Evolutionary conservation across 2,329 filamentous ascomycete species (phyloP), one percentile per base, ranked within the genome.

Genomic region (Talaromyces amestolkiae): DNA sequence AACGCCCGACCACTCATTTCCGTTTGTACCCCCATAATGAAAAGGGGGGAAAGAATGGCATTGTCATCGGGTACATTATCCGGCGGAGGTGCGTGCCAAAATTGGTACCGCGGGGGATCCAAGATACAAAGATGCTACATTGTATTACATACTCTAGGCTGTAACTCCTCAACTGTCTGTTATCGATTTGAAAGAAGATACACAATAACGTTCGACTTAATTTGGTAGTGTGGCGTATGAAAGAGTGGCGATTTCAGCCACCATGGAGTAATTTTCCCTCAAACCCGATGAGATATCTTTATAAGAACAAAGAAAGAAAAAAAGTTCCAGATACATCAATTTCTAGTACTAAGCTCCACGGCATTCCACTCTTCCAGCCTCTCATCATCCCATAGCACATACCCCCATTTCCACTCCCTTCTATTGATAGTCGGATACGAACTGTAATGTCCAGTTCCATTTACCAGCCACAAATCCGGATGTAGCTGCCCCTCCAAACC

Each of bases 341-440:
- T 7, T 10, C 24, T 19, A 54, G 31, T 3, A 37, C 51, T 56
- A 1, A 35, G 10, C 17, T 35, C 31, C 10, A 51, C 24, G 2
- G 56, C 19, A 5, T 65, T 61, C 66, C 66, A 70, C 39, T 63
- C 37, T 27, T 37, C 37, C 17, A 67, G 13, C 24, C 66, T 65
- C 35, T 64, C 61, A 27, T 68, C 53, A 35, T 70, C 66, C 68
- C 68, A 70, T 7, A 69, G 17, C 11, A 65, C 68, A 47, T 65
- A 69, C 15, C 45, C 67, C 68, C 68, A 70, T 31, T 43, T 15
- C 63, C 65, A 66, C n/a, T 51, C 31, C 8, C 39, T 24, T n/a
- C 17, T 19, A 43, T 19, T 13, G 1, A 41, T 10, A 3, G 24
- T 11, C 10, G 43, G 43, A 70, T 69, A 27, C 68, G 64, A 49